These are phyloP conservation scores for Macaranga tanarius DNA, from an alignment of 441 rosid species.

Conservation along the genomic window DNA sequence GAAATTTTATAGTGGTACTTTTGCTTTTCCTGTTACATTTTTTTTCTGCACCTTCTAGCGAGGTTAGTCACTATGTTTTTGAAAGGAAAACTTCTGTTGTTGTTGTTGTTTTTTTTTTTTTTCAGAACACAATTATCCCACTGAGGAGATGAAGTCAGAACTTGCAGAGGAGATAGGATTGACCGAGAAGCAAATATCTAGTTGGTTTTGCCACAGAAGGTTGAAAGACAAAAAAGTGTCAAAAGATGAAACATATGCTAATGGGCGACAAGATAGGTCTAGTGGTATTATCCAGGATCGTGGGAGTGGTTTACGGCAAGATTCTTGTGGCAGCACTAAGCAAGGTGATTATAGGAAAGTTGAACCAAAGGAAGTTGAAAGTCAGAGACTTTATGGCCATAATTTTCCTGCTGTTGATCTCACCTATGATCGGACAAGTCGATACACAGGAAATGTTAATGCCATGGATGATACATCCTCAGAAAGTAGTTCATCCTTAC, in stretches of 20 bases:
- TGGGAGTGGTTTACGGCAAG: slow-evolving; percentile 75
- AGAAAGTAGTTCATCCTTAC: slow-evolving; percentile 64
- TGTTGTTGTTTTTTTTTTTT: slow-evolving; percentile 13
- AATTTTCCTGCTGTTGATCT: slow-evolving; percentile 40
- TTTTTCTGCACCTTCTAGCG: slow-evolving; percentile 16
- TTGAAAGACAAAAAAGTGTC: slow-evolving; percentile 69
- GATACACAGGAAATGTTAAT: slow-evolving; percentile 42
- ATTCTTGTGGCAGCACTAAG: slow-evolving; percentile 93
- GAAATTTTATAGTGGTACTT: slow-evolving; percentile 64
- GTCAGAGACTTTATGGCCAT: slow-evolving; percentile 56
- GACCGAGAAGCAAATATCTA: slow-evolving; percentile 90
- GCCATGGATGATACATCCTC: slow-evolving; percentile 71
- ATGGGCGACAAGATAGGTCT: slow-evolving; percentile 75
- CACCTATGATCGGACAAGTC: slow-evolving; percentile 39
- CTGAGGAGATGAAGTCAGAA: slow-evolving; percentile 72
- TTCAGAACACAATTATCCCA: slow-evolving; percentile 76
- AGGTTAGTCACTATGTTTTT: slow-evolving; percentile 19
- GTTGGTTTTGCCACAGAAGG: slow-evolving; percentile 98
- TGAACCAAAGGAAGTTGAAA: slow-evolving; percentile 82
- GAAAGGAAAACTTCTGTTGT: slow-evolving; percentile 9
- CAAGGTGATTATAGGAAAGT: slow-evolving; percentile 55
- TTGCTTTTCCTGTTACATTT: slow-evolving; percentile 20
- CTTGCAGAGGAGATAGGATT: slow-evolving; percentile 64
- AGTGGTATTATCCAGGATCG: slow-evolving; percentile 79
- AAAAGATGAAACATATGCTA: slow-evolving; percentile 52